Percentiles rank a stretch among this genome's conserved stretches.
These are phyloP conservation scores for Sarocladiaceae sp. DNA, from an alignment of 2,329 filamentous ascomycete genomes.

Conservation along the genomic window DNA sequence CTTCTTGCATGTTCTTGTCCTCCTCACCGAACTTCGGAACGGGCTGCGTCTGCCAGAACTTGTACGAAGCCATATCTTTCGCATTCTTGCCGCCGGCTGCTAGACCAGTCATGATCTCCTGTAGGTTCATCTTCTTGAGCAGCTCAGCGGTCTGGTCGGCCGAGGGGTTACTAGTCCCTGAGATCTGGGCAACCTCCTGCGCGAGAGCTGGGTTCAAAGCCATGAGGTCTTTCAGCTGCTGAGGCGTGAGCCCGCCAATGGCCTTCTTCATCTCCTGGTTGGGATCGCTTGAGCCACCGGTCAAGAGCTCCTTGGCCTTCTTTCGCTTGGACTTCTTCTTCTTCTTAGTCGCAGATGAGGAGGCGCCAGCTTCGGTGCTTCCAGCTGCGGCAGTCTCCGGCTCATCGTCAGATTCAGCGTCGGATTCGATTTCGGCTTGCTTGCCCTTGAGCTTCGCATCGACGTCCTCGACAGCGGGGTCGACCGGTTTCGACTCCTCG, in stretches of 20 bases:
- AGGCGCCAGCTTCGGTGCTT: constrained; percentile 18
- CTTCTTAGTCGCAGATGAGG: constrained; percentile 41
- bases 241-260: constrained; percentile 47
- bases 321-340: constrained; percentile 65
- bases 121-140: constrained; percentile 60
- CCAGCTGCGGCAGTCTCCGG: constrained; percentile 26
- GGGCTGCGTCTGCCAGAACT: constrained; percentile 98
- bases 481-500: constrained; percentile 60
- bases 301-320: constrained; percentile 49
- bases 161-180: constrained; percentile 28
- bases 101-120: constrained; percentile 70
- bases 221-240: constrained; percentile 63
- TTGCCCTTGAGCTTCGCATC: constrained; percentile 42
- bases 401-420: constrained; percentile 37
- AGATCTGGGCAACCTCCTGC: constrained; percentile 44
- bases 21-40: constrained; percentile 76
- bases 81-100: constrained; percentile 80
- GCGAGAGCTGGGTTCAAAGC: constrained; percentile 69
- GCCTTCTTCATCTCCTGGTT: constrained; percentile 44
- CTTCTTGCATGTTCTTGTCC: constrained; percentile 60
- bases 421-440: constrained; percentile 40
- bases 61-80: constrained; percentile 96
- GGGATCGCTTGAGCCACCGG: constrained; percentile 29
- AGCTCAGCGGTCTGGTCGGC: constrained; percentile 44
- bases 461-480: constrained; percentile 46